Percentiles rank a stretch among this genome's conserved stretches.
These are phyloP conservation scores for Urtica urens DNA, from an alignment of 306 rosid species.

Conservation along the genomic window DNA sequence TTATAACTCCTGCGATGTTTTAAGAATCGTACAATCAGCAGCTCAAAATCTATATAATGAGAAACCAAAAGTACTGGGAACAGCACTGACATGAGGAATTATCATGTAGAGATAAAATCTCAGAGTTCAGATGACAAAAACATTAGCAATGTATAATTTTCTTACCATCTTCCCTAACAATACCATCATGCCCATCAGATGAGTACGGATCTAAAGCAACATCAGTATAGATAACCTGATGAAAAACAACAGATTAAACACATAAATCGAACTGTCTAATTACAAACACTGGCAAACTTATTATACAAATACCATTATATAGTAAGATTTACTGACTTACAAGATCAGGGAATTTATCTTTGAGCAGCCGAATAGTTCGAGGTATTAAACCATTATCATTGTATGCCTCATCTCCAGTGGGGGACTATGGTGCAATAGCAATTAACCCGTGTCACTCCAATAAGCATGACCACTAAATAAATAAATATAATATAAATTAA, in stretches of 20 bases:
- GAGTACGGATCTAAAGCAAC: conserved; percentile 97
- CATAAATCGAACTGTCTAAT: conserved; percentile 7
- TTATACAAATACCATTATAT: conserved; percentile 5
- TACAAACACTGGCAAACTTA: conserved; percentile 5
- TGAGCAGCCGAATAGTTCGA: conserved; percentile 73
- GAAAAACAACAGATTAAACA: conserved; percentile 12
- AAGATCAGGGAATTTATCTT: conserved; percentile 88
- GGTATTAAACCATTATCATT: conserved; percentile 86
- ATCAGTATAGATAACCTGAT: conserved; percentile 82
- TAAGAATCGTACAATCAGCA: conserved; percentile 14
- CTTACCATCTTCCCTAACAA: conserved; percentile 94
- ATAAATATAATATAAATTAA: conserved; percentile 1
- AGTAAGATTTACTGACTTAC: conserved; percentile 36
- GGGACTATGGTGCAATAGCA: conserved; percentile 34
- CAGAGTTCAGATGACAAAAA: background rate
- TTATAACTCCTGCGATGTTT: conserved; percentile 60
- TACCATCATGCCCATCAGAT: conserved; percentile 95
- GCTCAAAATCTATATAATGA: conserved; percentile 7
- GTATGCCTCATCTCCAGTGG: conserved; percentile 89
- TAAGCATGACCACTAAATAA: too few relatives aligned
- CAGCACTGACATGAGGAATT: background rate
- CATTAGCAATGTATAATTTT: conserved; percentile 9
- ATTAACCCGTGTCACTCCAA: conserved; percentile 11
- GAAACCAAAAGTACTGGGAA: conserved; percentile 13
- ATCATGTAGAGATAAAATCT: background rate